phyloP scores from a whole-genome alignment of 2,329 filamentous ascomycete species.

The Fusarium sp. region DNA sequence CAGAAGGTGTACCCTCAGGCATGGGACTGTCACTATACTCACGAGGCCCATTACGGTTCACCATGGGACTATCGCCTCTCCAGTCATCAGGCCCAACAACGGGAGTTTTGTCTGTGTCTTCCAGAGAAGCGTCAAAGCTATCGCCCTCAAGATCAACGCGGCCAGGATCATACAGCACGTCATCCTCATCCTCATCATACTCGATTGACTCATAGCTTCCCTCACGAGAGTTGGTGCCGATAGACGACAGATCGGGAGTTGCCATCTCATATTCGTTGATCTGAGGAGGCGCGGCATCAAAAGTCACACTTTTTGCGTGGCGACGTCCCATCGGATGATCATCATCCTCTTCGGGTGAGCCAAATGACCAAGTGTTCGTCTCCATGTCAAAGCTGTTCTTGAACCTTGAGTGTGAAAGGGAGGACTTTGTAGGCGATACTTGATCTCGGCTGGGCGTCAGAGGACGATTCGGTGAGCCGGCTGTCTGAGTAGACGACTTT shows the following conservation, averaged over 20 bases:
- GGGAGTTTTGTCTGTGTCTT: conserved; percentile 96
- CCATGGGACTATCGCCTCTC: conserved; percentile 74
- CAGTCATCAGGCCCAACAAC: conserved; percentile 98
- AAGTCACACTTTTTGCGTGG: conserved; percentile 96
- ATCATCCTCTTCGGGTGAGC: conserved; percentile 67
- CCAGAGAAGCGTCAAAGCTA: conserved; percentile 94
- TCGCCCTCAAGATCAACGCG: conserved; percentile 68
- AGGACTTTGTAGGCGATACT: conserved; percentile 87
- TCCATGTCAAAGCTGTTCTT: conserved; percentile 77
- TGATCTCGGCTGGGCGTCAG: conserved; percentile 74
- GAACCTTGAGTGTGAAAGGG: conserved; percentile 75
- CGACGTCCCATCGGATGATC: conserved; percentile 74
- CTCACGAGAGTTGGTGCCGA: conserved; percentile 89
- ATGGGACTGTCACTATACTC: conserved; percentile 75
- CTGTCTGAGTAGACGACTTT: conserved; percentile 54
- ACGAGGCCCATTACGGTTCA: conserved; percentile 40
- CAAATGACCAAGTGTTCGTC: conserved; percentile 73
- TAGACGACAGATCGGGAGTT: conserved; percentile 93
- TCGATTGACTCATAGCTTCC: conserved; percentile 91
- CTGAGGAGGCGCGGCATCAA: conserved; percentile 91
- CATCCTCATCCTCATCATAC: conserved; percentile 77
- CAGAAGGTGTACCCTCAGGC: conserved; percentile 60
- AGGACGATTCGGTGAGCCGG: conserved; percentile 41
- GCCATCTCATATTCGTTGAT: conserved; percentile 99
- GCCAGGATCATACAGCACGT: conserved; percentile 64